Evolutionary conservation across 768 basidiomycete genomes (phyloP).

Genomic region (Pleurotus ostreatus): DNA sequence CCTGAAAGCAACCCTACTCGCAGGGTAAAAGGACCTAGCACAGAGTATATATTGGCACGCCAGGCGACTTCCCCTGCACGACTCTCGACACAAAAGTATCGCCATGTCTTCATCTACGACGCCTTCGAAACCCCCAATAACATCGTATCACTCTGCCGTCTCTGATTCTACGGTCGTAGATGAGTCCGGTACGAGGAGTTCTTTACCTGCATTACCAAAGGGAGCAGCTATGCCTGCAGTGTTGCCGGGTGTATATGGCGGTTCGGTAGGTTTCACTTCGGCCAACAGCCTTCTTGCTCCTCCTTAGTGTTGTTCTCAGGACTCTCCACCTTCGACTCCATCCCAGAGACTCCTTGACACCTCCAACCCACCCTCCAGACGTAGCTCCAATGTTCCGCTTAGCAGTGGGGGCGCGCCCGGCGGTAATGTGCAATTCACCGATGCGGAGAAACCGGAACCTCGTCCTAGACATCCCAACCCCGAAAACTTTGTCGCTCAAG

Average conservation of each 20-base stretch:
- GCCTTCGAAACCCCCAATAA: no score
- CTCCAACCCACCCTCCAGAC: neutral
- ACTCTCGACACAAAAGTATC: no score
- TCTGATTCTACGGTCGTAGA: no score
- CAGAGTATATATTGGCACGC: no score
- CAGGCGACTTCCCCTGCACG: no score
- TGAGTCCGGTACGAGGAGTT: no score
- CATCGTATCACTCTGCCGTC: no score
- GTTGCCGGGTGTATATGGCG: neutral
- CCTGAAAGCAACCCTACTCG: no score
- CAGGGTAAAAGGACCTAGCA: no score
- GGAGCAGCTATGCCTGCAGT: neutral
- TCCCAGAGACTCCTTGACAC: constrained; percentile 5
- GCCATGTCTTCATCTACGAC: no score
- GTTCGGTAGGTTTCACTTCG: neutral
- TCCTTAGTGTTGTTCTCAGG: neutral
- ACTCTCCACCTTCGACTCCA: neutral
- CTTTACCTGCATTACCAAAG: neutral
- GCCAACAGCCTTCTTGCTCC: neutral
- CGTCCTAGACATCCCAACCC: neutral
- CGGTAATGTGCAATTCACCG: neutral
- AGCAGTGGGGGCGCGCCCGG: neutral
- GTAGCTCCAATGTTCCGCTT: neutral
- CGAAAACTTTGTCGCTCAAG: neutral
- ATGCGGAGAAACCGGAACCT: neutral